phyloP scores from a whole-genome alignment of 768 basidiomycete species.

The Gelatoporia subvermispora region DNA sequence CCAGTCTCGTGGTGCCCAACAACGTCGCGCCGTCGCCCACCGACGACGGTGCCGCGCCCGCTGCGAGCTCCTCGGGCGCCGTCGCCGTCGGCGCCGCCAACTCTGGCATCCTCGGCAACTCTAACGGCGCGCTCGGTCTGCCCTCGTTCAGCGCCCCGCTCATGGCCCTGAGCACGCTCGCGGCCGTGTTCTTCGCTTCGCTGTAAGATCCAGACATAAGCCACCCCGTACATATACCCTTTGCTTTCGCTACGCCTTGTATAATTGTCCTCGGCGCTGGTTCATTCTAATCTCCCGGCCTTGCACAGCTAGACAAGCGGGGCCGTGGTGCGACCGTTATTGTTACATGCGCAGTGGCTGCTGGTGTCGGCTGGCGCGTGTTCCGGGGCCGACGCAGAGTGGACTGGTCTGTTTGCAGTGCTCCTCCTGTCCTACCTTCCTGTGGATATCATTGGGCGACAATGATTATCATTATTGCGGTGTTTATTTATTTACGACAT shows the following conservation, averaged over 20 bases:
- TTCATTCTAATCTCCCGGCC: background rate
- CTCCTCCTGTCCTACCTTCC: background rate
- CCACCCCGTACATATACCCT: slow-evolving; percentile 2
- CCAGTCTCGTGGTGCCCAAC: slow-evolving; percentile 7
- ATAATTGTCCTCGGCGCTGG: slow-evolving; percentile 3
- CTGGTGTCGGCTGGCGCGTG: slow-evolving; percentile 2
- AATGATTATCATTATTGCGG: no score
- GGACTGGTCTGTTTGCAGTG: slow-evolving; percentile 4
- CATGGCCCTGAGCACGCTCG: slow-evolving; percentile 4
- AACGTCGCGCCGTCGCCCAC: slow-evolving; percentile 14
- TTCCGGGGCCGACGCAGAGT: slow-evolving; percentile 1
- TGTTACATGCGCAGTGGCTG: background rate
- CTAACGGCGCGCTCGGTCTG: slow-evolving; percentile 3
- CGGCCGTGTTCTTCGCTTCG: background rate
- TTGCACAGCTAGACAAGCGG: background rate
- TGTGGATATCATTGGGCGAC: slow-evolving; percentile 1
- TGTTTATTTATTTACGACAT: no score
- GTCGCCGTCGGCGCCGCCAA: slow-evolving; percentile 30
- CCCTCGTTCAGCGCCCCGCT: slow-evolving; percentile 3
- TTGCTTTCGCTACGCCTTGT: background rate
- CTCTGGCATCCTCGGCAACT: slow-evolving; percentile 19
- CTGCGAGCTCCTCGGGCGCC: slow-evolving; percentile 11
- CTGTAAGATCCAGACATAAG: background rate
- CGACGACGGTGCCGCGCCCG: slow-evolving; percentile 13
- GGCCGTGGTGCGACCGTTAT: background rate